These are phyloP conservation scores for Vanrija pseudolonga DNA, from an alignment of 1,284 basidiomycete genomes.

Conservation along the genomic window DNA sequence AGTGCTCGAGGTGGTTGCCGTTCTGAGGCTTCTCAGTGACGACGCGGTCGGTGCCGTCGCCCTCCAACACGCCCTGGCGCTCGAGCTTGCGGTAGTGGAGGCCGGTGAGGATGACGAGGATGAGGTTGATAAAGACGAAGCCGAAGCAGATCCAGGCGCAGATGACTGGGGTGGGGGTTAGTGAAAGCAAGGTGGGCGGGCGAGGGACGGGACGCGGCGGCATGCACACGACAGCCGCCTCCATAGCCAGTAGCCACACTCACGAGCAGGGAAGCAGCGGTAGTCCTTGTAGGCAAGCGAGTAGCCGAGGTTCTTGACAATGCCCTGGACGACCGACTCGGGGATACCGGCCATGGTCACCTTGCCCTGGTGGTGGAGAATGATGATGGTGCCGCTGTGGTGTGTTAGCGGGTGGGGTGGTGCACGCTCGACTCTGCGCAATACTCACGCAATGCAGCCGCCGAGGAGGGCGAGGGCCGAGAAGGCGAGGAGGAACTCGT, in stretches of 20 bases:
- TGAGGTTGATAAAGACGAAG: slow-evolving; percentile 5
- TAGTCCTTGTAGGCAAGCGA: slow-evolving; percentile 8
- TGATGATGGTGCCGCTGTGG: slow-evolving; percentile 7
- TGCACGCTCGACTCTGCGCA: not conserved
- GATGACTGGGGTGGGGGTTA: slow-evolving; percentile 2
- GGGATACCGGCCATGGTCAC: not conserved
- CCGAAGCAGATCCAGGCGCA: slow-evolving; percentile 12
- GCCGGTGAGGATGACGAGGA: slow-evolving; percentile 10
- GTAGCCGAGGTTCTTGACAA: slow-evolving; percentile 5
- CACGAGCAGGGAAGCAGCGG: slow-evolving; percentile 4
- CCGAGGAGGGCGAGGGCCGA: slow-evolving; percentile 11
- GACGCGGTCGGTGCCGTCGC: not conserved
- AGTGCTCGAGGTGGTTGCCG: not conserved
- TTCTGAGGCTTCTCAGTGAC: not conserved
- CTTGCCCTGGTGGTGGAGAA: not conserved
- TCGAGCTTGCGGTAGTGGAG: slow-evolving; percentile 14
- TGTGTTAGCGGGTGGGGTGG: not conserved
- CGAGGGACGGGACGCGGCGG: not conserved
- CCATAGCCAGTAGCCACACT: not conserved
- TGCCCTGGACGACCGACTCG: not conserved
- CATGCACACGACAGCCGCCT: not conserved
- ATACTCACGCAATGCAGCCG: slow-evolving; percentile 2
- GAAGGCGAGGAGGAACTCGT: slow-evolving; percentile 11
- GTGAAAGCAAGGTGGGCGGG: no score
- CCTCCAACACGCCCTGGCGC: not conserved